phyloP scores from a whole-genome alignment of 495 filamentous ascomycete genomes.

The Mycothermus thermophilus region DNA sequence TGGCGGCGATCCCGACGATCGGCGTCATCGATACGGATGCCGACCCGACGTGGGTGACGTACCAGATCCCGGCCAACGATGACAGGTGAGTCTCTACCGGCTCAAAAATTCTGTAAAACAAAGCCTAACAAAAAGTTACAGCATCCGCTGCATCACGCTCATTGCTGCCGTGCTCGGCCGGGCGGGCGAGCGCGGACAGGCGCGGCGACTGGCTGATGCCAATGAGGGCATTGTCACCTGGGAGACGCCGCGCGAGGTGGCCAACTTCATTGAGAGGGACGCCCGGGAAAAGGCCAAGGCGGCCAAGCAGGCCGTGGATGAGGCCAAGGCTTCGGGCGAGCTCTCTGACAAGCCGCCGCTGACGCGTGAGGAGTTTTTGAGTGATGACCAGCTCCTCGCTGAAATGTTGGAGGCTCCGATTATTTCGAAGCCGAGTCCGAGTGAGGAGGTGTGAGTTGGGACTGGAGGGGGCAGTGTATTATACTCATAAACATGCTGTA shows the following conservation, averaged over 20 bases:
- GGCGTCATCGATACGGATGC: slow-evolving; percentile 89
- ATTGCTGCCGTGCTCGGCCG: slow-evolving; percentile 76
- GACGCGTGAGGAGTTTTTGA: slow-evolving; percentile 5
- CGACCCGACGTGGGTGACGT: slow-evolving; percentile 87
- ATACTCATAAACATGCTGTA: too few species aligned
- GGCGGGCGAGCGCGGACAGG: slow-evolving; percentile 67
- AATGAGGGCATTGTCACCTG: slow-evolving; percentile 45
- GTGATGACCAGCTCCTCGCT: slow-evolving; percentile 2
- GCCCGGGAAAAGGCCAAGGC: not conserved
- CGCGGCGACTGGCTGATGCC: slow-evolving; percentile 47
- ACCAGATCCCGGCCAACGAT: slow-evolving; percentile 93
- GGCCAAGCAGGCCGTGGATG: not conserved
- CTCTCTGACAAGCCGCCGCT: not conserved
- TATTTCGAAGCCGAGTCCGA: too few species aligned
- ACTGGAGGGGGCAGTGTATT: too few species aligned
- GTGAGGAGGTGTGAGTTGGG: too few species aligned
- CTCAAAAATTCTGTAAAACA: not conserved
- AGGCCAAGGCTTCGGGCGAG: not conserved
- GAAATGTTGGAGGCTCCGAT: not conserved
- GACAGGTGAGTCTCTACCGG: slow-evolving; percentile 47
- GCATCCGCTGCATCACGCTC: slow-evolving; percentile 63
- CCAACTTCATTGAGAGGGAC: slow-evolving; percentile 12
- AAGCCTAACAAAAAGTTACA: too few species aligned
- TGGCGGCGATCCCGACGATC: slow-evolving; percentile 83
- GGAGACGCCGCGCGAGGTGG: slow-evolving; percentile 29